These are phyloP conservation scores for Candida patagonica DNA, from an alignment of 805 yeast genomes.

Conservation along the genomic window DNA sequence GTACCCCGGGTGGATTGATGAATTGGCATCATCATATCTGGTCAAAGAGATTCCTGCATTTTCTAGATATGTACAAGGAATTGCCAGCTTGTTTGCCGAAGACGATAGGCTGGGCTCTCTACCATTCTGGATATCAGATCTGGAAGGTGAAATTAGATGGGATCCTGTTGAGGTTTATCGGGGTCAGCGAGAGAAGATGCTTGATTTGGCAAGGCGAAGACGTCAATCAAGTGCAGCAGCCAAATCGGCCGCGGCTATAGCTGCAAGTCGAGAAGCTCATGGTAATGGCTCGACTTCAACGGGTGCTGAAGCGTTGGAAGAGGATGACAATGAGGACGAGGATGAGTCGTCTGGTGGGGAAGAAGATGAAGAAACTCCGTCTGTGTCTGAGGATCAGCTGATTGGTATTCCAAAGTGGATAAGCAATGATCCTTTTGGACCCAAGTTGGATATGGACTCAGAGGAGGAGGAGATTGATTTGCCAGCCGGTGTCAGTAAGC, in stretches of 20 bases:
- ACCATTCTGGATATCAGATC: constrained; percentile 92
- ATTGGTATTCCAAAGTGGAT: constrained; percentile 10
- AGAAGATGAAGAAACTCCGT: constrained; percentile 3
- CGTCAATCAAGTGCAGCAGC: constrained; percentile 1
- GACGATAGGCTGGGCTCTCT: constrained; percentile 82
- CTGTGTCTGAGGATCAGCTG: neutral
- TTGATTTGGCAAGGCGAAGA: neutral
- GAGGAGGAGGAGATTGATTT: constrained; percentile 78
- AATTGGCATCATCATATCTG: constrained; percentile 69
- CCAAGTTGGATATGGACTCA: constrained; percentile 35
- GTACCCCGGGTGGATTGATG: constrained; percentile 61
- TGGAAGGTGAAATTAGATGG: constrained; percentile 64
- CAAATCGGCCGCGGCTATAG: neutral
- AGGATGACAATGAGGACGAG: constrained; percentile 49
- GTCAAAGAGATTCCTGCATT: constrained; percentile 93
- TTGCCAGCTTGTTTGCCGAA: constrained; percentile 78
- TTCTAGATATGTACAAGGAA: constrained; percentile 88
- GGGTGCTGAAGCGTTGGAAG: constrained; percentile 35
- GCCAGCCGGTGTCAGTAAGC: constrained; percentile 86
- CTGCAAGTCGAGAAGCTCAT: neutral
- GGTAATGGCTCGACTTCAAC: neutral
- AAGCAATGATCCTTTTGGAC: constrained; percentile 3
- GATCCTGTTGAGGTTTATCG: constrained; percentile 74
- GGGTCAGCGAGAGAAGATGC: constrained; percentile 47
- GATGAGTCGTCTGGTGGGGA: constrained; percentile 34